Conservation (phyloP, 2,329 filamentous ascomycete species). For the Cytospora mali region DNA sequence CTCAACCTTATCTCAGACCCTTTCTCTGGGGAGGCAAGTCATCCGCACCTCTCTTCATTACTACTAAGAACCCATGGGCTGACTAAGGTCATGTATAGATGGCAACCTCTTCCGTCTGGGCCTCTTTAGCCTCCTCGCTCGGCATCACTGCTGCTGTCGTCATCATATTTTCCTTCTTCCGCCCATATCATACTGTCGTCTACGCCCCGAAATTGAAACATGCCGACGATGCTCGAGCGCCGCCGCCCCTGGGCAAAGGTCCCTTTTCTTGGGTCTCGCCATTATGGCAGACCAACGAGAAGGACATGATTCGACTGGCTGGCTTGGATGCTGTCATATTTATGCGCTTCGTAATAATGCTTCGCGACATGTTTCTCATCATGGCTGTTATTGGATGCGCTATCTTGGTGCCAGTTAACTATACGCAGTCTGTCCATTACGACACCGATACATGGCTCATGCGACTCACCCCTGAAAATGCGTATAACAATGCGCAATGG, state of each 20-base stretch:
- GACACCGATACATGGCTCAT: constrained; percentile 52
- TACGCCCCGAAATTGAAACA: constrained; percentile 95
- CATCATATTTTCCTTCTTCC: constrained; percentile 81
- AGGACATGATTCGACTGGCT: constrained; percentile 75
- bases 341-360: constrained; percentile 86
- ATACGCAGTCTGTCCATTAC: constrained; percentile 51
- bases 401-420: constrained; percentile 81
- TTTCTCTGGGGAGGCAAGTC: constrained; percentile 50
- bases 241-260: constrained; percentile 83
- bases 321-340: constrained; percentile 93
- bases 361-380: constrained; percentile 81
- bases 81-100: constrained; percentile 39
- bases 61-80: constrained; percentile 19
- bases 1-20: constrained; percentile 54
- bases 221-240: constrained; percentile 86
- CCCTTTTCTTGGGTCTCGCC: constrained; percentile 85
- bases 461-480: constrained; percentile 61
- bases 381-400: constrained; percentile 73
- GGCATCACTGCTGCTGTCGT: constrained; percentile 74
- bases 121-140: constrained; percentile 79
- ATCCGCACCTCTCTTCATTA: constrained; percentile 16
- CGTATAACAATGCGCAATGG: constrained; percentile 58
- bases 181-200: constrained; percentile 87
- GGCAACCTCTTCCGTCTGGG: constrained; percentile 66
- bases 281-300: constrained; percentile 76